Conservation (phyloP, 1,139 yeast genomes). For the Blastobotrys ciferrii region DNA sequence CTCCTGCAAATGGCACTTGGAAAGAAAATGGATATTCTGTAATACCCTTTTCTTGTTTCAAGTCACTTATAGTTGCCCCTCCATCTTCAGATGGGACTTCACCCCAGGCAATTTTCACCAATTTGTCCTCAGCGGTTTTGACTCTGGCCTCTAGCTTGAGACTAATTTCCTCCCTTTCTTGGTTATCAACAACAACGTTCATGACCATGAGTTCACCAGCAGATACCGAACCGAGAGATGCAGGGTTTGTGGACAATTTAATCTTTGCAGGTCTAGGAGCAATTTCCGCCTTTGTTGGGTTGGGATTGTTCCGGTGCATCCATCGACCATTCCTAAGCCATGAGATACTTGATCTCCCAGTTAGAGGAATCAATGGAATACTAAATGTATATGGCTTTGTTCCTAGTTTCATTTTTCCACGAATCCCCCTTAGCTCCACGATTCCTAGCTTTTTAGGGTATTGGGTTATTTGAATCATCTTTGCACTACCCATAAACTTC, state of each 20-base stretch:
- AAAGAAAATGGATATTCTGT: slow-evolving; percentile 19
- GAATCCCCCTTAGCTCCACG: slow-evolving; percentile 5
- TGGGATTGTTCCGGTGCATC: not conserved
- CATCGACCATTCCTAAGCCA: not conserved
- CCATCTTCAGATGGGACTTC: not conserved
- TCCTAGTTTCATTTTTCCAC: slow-evolving; percentile 7
- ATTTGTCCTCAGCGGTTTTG: slow-evolving; percentile 19
- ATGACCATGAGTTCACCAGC: slow-evolving; percentile 32
- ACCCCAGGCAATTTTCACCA: slow-evolving; percentile 10
- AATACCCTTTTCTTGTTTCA: slow-evolving; percentile 9
- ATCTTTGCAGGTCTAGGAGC: slow-evolving; percentile 34
- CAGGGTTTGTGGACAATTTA: slow-evolving; percentile 22
- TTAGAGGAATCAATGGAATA: not conserved
- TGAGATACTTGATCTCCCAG: slow-evolving; percentile 3
- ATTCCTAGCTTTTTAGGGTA: slow-evolving; percentile 28
- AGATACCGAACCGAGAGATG: slow-evolving; percentile 24
- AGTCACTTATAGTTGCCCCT: not conserved
- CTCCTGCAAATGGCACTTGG: slow-evolving; percentile 25
- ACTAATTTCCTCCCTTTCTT: slow-evolving; percentile 31
- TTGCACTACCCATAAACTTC: slow-evolving; percentile 21
- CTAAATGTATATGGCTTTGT: not conserved
- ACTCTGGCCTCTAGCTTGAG: slow-evolving; percentile 27
- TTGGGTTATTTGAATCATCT: slow-evolving; percentile 30
- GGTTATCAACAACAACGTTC: slow-evolving; percentile 26
- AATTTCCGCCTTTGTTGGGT: slow-evolving; percentile 14